phyloP scores from a whole-genome alignment of 1,139 yeast genomes.

The Groenewaldozyma auringiensis region DNA sequence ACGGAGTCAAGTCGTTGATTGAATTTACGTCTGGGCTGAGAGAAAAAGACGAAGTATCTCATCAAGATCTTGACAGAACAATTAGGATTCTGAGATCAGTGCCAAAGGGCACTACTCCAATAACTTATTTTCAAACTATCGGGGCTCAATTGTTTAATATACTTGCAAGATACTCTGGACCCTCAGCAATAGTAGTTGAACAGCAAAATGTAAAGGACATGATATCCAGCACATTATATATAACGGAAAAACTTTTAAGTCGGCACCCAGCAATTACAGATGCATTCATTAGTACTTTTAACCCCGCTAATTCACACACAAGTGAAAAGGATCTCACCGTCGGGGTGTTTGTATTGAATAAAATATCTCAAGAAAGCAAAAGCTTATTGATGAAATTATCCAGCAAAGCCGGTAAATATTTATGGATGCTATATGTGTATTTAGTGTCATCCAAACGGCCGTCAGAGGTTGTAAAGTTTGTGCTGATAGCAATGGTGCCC shows the following conservation, averaged over 20 bases:
- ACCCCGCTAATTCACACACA: constrained; percentile 3
- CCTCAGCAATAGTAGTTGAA: neutral
- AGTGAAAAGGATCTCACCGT: constrained; percentile 49
- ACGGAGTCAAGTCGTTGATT: constrained; percentile 64
- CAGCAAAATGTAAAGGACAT: constrained; percentile 11
- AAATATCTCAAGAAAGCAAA: constrained; percentile 49
- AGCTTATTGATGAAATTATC: constrained; percentile 12
- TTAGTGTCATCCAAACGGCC: constrained; percentile 35
- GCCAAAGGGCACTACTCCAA: constrained; percentile 45
- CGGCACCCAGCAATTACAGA: constrained; percentile 41
- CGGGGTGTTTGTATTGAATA: constrained; percentile 54
- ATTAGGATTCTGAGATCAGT: constrained; percentile 53
- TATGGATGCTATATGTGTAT: constrained; percentile 61
- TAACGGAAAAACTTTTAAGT: constrained; percentile 46
- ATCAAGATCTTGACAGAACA: constrained; percentile 53
- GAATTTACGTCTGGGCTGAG: constrained; percentile 74
- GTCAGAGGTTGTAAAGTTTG: constrained; percentile 26
- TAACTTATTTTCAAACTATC: constrained; percentile 46
- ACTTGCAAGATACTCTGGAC: constrained; percentile 34
- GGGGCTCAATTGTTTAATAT: constrained; percentile 54
- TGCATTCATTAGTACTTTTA: neutral
- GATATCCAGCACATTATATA: constrained; percentile 51
- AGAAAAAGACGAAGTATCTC: constrained; percentile 60
- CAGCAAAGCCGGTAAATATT: constrained; percentile 4
- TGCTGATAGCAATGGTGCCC: constrained; percentile 9